phyloP scores from a whole-genome alignment of 2,329 filamentous ascomycete species.

The Gaeumannomyces sp. region DNA sequence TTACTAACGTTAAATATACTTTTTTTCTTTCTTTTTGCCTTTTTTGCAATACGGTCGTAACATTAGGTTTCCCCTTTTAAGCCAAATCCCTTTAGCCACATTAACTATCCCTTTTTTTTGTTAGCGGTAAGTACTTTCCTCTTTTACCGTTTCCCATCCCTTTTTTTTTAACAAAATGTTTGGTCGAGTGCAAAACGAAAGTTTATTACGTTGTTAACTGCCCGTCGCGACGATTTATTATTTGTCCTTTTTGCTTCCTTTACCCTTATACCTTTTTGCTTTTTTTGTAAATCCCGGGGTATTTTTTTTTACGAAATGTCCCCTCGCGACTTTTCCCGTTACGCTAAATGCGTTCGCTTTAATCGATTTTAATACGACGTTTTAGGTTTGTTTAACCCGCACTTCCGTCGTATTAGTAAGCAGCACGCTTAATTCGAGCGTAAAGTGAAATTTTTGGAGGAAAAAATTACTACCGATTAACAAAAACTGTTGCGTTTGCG shows the following conservation, averaged over 20 bases:
- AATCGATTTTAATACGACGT: neutral
- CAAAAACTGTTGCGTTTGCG: neutral
- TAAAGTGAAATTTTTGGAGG: neutral
- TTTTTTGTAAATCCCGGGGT: neutral
- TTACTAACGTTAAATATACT: too few relatives aligned
- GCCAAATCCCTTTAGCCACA: too few relatives aligned
- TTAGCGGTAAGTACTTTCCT: too few relatives aligned
- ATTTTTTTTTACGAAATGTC: neutral
- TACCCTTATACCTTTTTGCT: too few relatives aligned
- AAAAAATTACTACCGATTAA: neutral
- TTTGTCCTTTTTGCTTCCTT: neutral
- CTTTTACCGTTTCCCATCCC: too few relatives aligned
- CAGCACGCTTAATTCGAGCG: neutral
- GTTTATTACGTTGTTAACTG: neutral
- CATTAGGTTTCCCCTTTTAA: too few relatives aligned
- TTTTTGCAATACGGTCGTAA: too few relatives aligned
- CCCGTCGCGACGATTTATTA: neutral
- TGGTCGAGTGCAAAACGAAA: neutral
- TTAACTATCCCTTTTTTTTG: too few relatives aligned
- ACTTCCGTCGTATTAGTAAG: neutral
- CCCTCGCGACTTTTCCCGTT: neutral
- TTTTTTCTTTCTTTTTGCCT: too few relatives aligned
- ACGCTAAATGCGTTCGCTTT: neutral
- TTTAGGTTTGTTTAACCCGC: neutral
- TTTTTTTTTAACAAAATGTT: too few relatives aligned